Conservation (phyloP, 495 filamentous ascomycete genomes). For the Cladorrhinum samala region DNA sequence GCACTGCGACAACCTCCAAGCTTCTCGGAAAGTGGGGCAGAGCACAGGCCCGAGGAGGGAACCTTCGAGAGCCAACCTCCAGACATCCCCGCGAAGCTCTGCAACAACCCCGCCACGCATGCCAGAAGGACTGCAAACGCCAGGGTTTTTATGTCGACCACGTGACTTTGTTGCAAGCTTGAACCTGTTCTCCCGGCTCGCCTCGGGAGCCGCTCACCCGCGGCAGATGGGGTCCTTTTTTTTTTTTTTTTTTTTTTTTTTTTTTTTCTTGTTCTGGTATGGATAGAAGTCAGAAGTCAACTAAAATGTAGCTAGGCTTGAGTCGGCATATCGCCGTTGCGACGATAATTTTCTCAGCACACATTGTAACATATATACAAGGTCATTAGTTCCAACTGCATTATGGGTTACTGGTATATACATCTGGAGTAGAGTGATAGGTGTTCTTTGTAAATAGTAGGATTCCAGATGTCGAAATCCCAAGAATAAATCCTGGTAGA, state of each 20-base stretch:
- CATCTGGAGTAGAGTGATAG: too few relatives aligned
- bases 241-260: neutral
- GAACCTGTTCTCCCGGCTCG: neutral
- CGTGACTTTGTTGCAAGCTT: neutral
- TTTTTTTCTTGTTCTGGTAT: too few relatives aligned
- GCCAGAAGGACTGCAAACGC: neutral
- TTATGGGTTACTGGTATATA: too few relatives aligned
- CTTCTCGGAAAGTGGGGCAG: conserved; percentile 6
- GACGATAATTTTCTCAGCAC: too few relatives aligned
- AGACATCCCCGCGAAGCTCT: neutral
- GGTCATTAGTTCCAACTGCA: too few relatives aligned
- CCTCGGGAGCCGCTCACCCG: neutral
- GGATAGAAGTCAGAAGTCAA: too few relatives aligned
- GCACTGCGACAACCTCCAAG: conserved; percentile 11
- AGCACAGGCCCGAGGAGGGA: conserved; percentile 15
- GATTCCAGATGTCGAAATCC: too few relatives aligned
- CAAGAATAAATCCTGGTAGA: too few relatives aligned
- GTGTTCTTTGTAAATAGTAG: too few relatives aligned
- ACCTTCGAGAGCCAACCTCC: neutral
- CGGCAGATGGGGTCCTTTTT: neutral
- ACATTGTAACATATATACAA: too few relatives aligned
- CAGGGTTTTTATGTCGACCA: neutral
- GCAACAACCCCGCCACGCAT: neutral
- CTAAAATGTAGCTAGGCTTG: too few relatives aligned
- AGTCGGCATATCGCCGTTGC: too few relatives aligned